Evolutionary conservation across 441 rosid genomes (phyloP), one percentile per base, ranked within the genome.

Genomic region (Macaranga tanarius): DNA sequence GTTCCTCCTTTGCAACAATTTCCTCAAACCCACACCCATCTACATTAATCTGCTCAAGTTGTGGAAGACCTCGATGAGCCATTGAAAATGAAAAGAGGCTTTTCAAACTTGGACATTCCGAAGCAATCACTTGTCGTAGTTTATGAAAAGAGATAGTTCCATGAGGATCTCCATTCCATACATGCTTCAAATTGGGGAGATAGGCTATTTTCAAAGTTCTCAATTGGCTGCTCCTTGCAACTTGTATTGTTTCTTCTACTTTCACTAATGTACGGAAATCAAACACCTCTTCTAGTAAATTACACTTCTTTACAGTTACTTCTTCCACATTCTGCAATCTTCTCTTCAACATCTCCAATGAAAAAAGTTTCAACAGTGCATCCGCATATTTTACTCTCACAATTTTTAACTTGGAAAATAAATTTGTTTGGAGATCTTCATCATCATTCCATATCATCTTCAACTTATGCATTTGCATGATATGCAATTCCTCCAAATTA

Each of bases 151-250:
- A 60, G 22, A 77, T 66, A 62, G 55, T 57, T 65, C 48, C 74
- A 31, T 11, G 40, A 5, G 72, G 72, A 65, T 81, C 76, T 23
- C 59, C 28, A 47, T 52, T 67, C 84, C 82, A 79, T 5, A 84
- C 19, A 16, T 62, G 66, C 79, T 75, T 81, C 77, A 84, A 34
- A 23, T 75, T 73, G 47, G 77, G 80, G 52, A 77, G 65, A 4
- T 25, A 16, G 0, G 0, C 0, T 25, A 71, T 17, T 1, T 1
- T 2, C 34, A 71, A 11, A 6, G 2, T 0, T 76, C 42, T 71
- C 71, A 66, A 38, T 31, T 50, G 57, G 28, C n/a, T n/a, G n/a
- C n/a, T n/a, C n/a, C n/a, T n/a, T n/a, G 20, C 5, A 3, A 31
- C 44, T n/a, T n/a, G n/a, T n/a, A n/a, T n/a, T n/a, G n/a, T n/a